Evolutionary conservation across 768 basidiomycete species (phyloP).

Genomic region (Collybia sordida): DNA sequence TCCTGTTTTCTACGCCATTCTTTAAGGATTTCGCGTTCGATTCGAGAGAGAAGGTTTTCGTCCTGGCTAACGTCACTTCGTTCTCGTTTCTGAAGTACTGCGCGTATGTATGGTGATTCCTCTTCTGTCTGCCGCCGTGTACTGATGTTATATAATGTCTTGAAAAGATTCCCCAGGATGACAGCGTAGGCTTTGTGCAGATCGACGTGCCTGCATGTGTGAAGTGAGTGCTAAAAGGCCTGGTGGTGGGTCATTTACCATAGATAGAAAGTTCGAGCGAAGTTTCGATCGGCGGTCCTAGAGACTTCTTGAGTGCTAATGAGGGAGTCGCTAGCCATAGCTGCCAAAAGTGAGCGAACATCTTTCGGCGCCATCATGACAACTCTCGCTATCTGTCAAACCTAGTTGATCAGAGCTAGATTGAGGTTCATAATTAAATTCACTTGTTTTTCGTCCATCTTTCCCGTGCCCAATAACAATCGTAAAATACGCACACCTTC

Average conservation of each 20-base stretch:
- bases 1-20: conserved; percentile 75
- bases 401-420: not conserved
- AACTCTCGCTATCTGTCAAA: conserved; percentile 78
- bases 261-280: conserved; percentile 85
- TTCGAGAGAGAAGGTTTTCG: conserved; percentile 60
- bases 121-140: conserved; percentile 72
- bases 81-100: conserved; percentile 78
- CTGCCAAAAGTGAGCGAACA: conserved; percentile 76
- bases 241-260: conserved; percentile 52
- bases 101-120: conserved; percentile 61
- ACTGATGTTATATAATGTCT: conserved; percentile 86
- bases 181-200: conserved; percentile 78
- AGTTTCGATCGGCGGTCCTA: conserved; percentile 86
- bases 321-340: conserved; percentile 76
- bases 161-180: conserved; percentile 79
- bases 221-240: not conserved
- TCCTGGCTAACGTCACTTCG: conserved; percentile 84
- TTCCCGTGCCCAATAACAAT: conserved; percentile 77
- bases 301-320: conserved; percentile 94
- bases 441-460: conserved; percentile 95
- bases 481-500: conserved; percentile 83
- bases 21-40: conserved; percentile 73
- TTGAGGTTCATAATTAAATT: conserved; percentile 12
- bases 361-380: conserved; percentile 93
- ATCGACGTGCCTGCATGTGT: conserved; percentile 77